phyloP scores from a whole-genome alignment of 2,329 filamentous ascomycete species.

The Calonectria pauciramosa region DNA sequence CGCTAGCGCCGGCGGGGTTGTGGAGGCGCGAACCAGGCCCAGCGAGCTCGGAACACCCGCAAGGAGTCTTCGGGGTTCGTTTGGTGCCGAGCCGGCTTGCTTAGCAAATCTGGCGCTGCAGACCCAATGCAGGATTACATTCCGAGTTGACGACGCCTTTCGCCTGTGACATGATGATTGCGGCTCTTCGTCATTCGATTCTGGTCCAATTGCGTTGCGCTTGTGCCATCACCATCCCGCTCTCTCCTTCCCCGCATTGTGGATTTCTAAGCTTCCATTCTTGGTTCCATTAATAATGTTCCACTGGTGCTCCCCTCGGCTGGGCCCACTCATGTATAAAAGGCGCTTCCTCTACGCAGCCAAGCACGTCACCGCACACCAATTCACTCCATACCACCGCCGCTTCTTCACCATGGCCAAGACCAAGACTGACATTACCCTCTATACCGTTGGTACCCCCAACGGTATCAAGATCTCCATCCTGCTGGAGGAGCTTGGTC shows the following conservation, averaged over 20 bases:
- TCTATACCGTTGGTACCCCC: constrained; percentile 87
- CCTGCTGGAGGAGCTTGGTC: constrained; percentile 84
- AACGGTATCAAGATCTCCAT: constrained; percentile 95
- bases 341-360: neutral
- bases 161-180: too few relatives aligned
- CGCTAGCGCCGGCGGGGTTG: neutral
- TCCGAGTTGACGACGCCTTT: neutral
- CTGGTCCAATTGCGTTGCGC: neutral
- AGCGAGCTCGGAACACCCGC: neutral
- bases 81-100: neutral
- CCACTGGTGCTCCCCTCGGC: neutral
- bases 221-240: neutral
- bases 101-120: neutral
- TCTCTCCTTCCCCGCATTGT: neutral
- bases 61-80: neutral
- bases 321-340: constrained; percentile 7
- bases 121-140: neutral
- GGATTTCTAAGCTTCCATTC: neutral
- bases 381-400: neutral
- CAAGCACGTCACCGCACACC: neutral
- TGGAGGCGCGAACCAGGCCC: neutral
- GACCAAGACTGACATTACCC: constrained; percentile 74
- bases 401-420: constrained; percentile 49
- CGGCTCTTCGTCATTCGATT: neutral
- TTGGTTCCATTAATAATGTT: neutral